phyloP scores from a whole-genome alignment of 208 protist species.

The Trypanosoma rangeli region DNA sequence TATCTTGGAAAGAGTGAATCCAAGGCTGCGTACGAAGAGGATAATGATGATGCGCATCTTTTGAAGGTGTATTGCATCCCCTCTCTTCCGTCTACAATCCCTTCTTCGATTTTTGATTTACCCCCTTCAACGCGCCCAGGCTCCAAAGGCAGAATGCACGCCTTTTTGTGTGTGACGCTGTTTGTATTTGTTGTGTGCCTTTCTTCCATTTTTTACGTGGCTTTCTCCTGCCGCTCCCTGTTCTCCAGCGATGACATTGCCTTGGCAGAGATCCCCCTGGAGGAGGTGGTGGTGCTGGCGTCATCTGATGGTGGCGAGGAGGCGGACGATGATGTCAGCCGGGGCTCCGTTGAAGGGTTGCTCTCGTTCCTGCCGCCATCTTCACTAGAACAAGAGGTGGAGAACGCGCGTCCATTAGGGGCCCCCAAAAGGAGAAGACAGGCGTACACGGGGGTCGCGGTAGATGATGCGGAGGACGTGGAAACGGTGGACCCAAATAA shows the following conservation, averaged over 20 bases:
- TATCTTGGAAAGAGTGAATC: neutral
- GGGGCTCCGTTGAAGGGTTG: neutral
- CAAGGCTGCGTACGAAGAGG: neutral
- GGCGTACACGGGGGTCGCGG: neutral
- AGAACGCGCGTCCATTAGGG: neutral
- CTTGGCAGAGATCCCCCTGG: neutral
- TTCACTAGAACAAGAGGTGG: neutral
- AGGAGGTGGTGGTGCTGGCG: neutral
- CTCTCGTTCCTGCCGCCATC: neutral
- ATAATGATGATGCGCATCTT: no score
- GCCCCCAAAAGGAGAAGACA: no score
- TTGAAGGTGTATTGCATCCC: no score
- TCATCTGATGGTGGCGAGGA: neutral
- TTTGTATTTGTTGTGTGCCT: neutral
- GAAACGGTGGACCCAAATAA: neutral
- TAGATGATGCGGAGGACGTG: neutral
- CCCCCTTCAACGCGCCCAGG: no score
- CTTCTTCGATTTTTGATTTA: no score
- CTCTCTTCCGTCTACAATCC: no score
- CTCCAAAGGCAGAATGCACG: no score
- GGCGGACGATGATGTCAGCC: neutral
- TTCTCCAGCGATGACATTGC: neutral
- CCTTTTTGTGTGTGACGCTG: no score
- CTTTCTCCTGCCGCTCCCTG: neutral
- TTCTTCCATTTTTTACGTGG: neutral